phyloP scores from a whole-genome alignment of 441 rosid genomes.

The Mallotus repandus region DNA sequence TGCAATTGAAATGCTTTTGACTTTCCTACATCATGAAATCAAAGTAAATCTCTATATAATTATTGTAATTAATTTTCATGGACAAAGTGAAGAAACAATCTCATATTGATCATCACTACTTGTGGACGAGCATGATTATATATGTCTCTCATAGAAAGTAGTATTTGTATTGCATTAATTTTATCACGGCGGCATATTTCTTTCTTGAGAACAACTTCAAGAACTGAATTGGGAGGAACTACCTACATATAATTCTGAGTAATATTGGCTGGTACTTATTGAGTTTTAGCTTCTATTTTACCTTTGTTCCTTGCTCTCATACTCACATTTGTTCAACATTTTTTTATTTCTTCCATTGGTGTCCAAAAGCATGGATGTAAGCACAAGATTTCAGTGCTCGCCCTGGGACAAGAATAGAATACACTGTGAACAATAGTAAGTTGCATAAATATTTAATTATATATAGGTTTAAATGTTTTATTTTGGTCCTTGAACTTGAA shows the following conservation, averaged over 20 bases:
- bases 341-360: neutral
- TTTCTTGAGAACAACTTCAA: neutral
- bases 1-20: neutral
- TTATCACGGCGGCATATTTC: too few relatives aligned
- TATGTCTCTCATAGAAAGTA: neutral
- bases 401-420: neutral
- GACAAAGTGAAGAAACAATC: too few relatives aligned
- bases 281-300: neutral
- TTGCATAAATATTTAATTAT: neutral
- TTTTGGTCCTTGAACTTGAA: too few relatives aligned
- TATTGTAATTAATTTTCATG: too few relatives aligned
- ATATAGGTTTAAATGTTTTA: too few relatives aligned
- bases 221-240: neutral
- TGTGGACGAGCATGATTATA: neutral
- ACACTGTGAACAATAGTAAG: too few relatives aligned
- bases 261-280: neutral
- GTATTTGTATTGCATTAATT: too few relatives aligned
- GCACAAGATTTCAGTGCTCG: neutral
- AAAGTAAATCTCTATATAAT: neutral
- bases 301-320: neutral
- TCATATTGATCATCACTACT: too few relatives aligned
- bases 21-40: neutral
- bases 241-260: neutral
- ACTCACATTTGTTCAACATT: neutral
- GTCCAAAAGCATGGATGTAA: neutral